phyloP scores from a whole-genome alignment of 192 early-diverging fungal species.

The Coemansia sp. region DNA sequence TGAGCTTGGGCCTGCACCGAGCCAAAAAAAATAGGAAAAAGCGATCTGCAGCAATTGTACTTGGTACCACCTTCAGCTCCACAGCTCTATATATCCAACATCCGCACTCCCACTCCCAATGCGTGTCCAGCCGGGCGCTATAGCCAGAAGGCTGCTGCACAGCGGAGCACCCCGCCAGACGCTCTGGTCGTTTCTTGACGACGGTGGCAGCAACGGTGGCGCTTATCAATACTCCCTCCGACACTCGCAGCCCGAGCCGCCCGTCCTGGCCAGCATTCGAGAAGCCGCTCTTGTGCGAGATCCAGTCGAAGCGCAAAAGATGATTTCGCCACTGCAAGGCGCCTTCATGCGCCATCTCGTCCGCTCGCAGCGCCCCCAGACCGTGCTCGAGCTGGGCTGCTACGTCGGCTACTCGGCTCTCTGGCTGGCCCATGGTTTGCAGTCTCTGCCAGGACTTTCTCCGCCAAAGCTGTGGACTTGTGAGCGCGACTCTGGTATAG shows the following conservation, averaged over 20 bases:
- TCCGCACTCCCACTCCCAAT: no score
- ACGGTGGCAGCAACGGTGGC: neutral
- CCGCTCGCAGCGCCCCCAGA: constrained; percentile 13
- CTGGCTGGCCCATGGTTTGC: constrained; percentile 60
- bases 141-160: neutral
- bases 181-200: constrained; percentile 26
- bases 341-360: constrained; percentile 36
- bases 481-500: constrained; percentile 35
- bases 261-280: constrained; percentile 6
- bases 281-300: constrained; percentile 3
- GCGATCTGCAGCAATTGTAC: no score
- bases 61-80: no score
- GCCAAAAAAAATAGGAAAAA: no score
- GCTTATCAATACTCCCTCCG: constrained; percentile 19
- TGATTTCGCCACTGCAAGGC: constrained; percentile 44
- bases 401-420: constrained; percentile 63
- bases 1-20: no score
- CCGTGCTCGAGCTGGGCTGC: constrained; percentile 63
- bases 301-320: constrained; percentile 25
- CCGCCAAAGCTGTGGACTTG: constrained; percentile 24
- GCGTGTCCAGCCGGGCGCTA: no score
- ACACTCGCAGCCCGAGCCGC: constrained; percentile 18
- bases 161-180: neutral
- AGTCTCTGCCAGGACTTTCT: neutral
- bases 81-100: no score